A percentile compares a stretch with the other conserved stretches of the same genome.
phyloP scores from a whole-genome alignment of 495 filamentous ascomycete species.

The Hypoxylon lienhwacheense region DNA sequence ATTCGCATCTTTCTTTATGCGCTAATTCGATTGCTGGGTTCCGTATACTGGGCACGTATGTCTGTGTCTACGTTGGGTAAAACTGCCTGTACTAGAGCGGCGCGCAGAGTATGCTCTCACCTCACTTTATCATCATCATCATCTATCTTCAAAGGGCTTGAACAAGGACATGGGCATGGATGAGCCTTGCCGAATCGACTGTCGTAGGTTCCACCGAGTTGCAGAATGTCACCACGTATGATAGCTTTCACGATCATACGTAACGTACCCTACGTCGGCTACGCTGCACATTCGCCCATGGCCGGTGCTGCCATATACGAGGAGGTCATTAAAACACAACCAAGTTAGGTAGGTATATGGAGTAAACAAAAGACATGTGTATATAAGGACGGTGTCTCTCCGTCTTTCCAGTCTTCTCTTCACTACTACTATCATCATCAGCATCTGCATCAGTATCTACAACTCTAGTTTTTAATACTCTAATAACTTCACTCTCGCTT shows the following conservation, averaged over 20 bases:
- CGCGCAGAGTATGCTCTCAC: conserved; percentile 1
- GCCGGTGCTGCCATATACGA: conserved; percentile 1
- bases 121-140: conserved; percentile 20
- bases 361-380: conserved; percentile 14
- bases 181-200: conserved; percentile 11
- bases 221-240: conserved; percentile 32
- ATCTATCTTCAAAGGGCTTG: no score
- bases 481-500: conserved; percentile 13
- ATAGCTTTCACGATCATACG: conserved; percentile 21
- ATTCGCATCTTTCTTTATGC: no score
- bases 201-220: conserved; percentile 19
- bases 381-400: conserved; percentile 25
- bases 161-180: no score
- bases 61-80: no score
- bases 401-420: conserved; percentile 12
- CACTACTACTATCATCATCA: no score
- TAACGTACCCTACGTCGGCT: conserved; percentile 27
- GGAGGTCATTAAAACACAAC: background rate
- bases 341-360: conserved; percentile 7
- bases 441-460: conserved; percentile 13
- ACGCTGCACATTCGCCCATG: background rate
- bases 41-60: no score
- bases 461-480: conserved; percentile 14
- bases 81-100: background rate
- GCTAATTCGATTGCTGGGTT: conserved; percentile 7